Evolutionary conservation across 1,284 basidiomycete genomes (phyloP).

Genomic region (Cystobasidium pallidum): DNA sequence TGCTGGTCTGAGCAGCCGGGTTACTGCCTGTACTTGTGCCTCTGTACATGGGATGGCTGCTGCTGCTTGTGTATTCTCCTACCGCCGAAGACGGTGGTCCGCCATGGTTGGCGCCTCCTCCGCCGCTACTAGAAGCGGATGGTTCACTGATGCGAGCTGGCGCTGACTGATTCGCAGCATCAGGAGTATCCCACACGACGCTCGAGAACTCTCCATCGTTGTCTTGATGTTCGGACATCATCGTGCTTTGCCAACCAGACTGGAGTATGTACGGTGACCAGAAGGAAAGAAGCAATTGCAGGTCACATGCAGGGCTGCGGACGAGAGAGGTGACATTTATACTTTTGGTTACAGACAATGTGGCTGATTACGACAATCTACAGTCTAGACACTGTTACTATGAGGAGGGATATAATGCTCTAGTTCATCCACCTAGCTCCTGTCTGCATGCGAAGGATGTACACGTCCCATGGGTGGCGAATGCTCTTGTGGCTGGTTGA

Average conservation of each 20-base stretch:
- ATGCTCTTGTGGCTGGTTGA: constrained; percentile 21
- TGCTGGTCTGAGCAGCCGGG: background rate
- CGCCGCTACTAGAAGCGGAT: background rate
- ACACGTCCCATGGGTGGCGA: constrained; percentile 34
- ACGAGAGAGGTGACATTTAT: background rate
- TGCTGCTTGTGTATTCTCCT: constrained; percentile 1
- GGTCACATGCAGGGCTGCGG: background rate
- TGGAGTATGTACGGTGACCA: background rate
- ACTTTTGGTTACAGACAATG: no score
- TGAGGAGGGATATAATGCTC: background rate
- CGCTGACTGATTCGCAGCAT: constrained; percentile 17
- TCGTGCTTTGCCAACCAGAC: background rate
- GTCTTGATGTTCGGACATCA: constrained; percentile 36
- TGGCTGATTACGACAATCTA: constrained; percentile 10
- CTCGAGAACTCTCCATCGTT: constrained; percentile 38
- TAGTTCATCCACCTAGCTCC: background rate
- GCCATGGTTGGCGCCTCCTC: background rate
- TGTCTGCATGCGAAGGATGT: constrained; percentile 28
- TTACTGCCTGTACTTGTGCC: background rate
- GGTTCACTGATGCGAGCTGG: background rate
- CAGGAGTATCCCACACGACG: constrained; percentile 38
- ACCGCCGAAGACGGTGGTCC: background rate
- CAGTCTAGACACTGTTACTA: background rate
- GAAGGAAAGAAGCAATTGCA: constrained; percentile 10
- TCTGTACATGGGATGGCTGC: constrained; percentile 8